Base-by-base conservation (phyloP, 2,329 filamentous ascomycete genomes). In the Diplocarpon rosae region DNA sequence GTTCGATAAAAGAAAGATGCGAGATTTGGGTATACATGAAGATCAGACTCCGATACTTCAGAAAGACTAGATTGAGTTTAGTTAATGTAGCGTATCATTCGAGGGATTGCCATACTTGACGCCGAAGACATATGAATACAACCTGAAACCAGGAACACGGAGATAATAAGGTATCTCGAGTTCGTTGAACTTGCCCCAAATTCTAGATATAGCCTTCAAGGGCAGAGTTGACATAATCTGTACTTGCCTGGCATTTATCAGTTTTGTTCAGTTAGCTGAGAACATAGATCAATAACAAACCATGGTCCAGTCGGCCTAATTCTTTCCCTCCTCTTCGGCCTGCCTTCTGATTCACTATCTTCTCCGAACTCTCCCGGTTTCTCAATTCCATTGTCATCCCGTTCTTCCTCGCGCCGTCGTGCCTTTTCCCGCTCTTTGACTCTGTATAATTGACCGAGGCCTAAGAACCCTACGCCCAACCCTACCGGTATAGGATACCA, bases 1-100 rank as follows among this genome's bases (percentile, higher is more conserved):
- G 81, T 87, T 50, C 92, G 86, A 65, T 96, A 98, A 71, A 98
- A 98, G 72, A 98, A 98, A 47, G 90, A 79, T 5, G 90, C 87
- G 33, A 98, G 78, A 61, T 98, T 98, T 15, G 88, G 85, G 63
- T 92, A 98, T 38, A 76, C 76, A 62, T 85, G 88, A 15, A 98
- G 77, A 58, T 98, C 92, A 14, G 82, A 78, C 61, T 98, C 89
- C 28, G 80, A 77, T 14, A 95, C 80, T 67, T 98, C 92, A 47
- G 82, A 76, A 46, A 98, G 75, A 62, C 81, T 84, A 32, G 5
- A 27, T 17, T 15, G 20, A 20, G 17, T 33, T 61, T 48, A 61
- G 55, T 45, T 10, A 20, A 32, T 9, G 35, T 29, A 1, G 17
- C 31, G 31, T 24, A 20, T 33, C 20, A 32, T 39, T 31, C n/a